Evolutionary conservation across 805 yeast species (phyloP).

Genomic region (Cephaloascus fragrans): DNA sequence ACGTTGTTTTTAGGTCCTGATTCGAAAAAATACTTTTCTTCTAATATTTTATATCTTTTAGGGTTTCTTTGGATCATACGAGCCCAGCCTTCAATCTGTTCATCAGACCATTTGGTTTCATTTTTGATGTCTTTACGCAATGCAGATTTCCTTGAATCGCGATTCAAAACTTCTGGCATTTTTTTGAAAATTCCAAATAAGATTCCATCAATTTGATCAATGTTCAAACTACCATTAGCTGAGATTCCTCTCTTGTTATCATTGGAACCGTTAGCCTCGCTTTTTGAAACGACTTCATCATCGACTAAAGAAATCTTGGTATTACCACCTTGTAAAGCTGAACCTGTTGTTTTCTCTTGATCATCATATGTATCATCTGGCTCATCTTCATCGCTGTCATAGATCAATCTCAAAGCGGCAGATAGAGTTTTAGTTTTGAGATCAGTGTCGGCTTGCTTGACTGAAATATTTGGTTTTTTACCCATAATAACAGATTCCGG

Average conservation of each 20-base stretch:
- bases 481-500: slow-evolving; percentile 19
- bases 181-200: slow-evolving; percentile 48
- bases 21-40: slow-evolving; percentile 46
- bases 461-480: slow-evolving; percentile 14
- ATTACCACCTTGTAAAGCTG: slow-evolving; percentile 7
- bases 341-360: slow-evolving; percentile 30
- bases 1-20: slow-evolving; percentile 17
- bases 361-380: slow-evolving; percentile 72
- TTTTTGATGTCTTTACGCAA: slow-evolving; percentile 41
- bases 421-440: slow-evolving; percentile 47
- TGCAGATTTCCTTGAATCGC: slow-evolving; percentile 38
- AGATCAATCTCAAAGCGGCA: slow-evolving; percentile 52
- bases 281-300: slow-evolving; percentile 6
- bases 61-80: slow-evolving; percentile 63
- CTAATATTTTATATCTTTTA: slow-evolving; percentile 47
- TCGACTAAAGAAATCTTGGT: slow-evolving; percentile 4
- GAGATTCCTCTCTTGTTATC: slow-evolving; percentile 9
- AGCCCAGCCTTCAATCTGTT: slow-evolving; percentile 92
- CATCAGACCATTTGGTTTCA: slow-evolving; percentile 68
- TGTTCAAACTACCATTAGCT: slow-evolving; percentile 5
- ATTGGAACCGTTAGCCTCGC: slow-evolving; percentile 4
- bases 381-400: slow-evolving; percentile 77
- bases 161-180: slow-evolving; percentile 32
- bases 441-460: slow-evolving; percentile 19
- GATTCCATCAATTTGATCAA: slow-evolving; percentile 39